Evolutionary conservation across 2,329 filamentous ascomycete species (phyloP).

Genomic region (Arthrinium phaeospermum): DNA sequence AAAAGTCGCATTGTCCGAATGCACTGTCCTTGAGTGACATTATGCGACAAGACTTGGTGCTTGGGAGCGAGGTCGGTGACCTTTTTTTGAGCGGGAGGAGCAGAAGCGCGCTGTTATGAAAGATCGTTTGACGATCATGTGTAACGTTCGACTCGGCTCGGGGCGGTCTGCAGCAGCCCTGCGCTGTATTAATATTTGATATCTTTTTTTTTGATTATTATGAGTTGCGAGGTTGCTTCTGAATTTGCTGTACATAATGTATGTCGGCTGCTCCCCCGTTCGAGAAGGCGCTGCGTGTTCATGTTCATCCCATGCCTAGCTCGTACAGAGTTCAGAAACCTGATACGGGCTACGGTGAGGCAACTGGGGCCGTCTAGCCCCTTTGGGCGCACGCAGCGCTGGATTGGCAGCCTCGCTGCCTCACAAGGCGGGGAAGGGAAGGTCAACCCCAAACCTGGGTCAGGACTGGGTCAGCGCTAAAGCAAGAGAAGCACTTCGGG

Average conservation of each 20-base stretch:
- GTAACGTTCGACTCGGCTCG: neutral
- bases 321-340: constrained; percentile 15
- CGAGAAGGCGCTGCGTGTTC: constrained; percentile 4
- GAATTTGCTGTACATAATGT: neutral
- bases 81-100: neutral
- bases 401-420: constrained; percentile 7
- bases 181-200: constrained; percentile 4
- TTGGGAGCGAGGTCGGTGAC: neutral
- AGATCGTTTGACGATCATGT: neutral
- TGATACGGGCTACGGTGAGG: constrained; percentile 21
- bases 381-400: neutral
- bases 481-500: constrained; percentile 10
- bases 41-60: neutral
- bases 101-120: neutral
- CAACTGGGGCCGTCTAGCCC: constrained; percentile 15
- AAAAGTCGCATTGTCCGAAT: constrained; percentile 11
- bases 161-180: constrained; percentile 1
- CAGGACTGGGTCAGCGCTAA: constrained; percentile 15
- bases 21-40: neutral
- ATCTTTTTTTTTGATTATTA: neutral
- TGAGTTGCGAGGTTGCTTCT: neutral
- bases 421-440: constrained; percentile 15
- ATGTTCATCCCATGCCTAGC: constrained; percentile 16
- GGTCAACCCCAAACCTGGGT: constrained; percentile 16
- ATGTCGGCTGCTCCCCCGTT: neutral